These are phyloP conservation scores for Penicillium fimorum DNA, from an alignment of 495 filamentous ascomycete species.

Conservation along the genomic window DNA sequence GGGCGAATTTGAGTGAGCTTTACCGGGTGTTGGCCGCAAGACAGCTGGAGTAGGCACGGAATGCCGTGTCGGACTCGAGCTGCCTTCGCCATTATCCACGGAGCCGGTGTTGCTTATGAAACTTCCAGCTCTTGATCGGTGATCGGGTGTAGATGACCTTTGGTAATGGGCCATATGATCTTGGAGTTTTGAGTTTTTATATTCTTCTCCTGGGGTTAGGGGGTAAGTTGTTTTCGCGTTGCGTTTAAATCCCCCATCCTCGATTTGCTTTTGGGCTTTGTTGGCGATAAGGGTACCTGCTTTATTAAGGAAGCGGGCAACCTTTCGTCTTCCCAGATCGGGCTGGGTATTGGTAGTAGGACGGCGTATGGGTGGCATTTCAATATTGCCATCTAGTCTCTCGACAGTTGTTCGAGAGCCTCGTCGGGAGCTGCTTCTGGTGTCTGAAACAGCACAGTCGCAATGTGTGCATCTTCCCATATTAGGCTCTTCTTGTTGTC, in stretches of 20 bases:
- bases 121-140: constrained; percentile 26
- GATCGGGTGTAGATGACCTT: constrained; percentile 28
- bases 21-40: constrained; percentile 1
- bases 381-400: background rate
- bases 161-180: constrained; percentile 24
- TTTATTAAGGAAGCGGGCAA: constrained; percentile 35
- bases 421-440: background rate
- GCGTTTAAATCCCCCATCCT: constrained; percentile 46
- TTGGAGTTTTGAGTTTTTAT: constrained; percentile 37
- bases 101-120: constrained; percentile 14
- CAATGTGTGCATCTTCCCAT: constrained; percentile 10
- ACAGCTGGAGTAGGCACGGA: constrained; percentile 11
- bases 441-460: constrained; percentile 1
- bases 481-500: background rate
- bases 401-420: background rate
- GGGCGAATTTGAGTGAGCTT: constrained; percentile 16
- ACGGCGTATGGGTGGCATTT: constrained; percentile 9
- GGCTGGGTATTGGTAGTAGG: constrained; percentile 13
- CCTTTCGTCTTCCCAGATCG: constrained; percentile 36
- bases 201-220: constrained; percentile 48
- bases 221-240: constrained; percentile 47
- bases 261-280: constrained; percentile 39
- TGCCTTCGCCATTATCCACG: constrained; percentile 23
- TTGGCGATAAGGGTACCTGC: constrained; percentile 40
- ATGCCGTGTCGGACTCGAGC: constrained; percentile 11